Conservation (phyloP, 1,284 basidiomycete genomes). For the Pholiota adiposa region DNA sequence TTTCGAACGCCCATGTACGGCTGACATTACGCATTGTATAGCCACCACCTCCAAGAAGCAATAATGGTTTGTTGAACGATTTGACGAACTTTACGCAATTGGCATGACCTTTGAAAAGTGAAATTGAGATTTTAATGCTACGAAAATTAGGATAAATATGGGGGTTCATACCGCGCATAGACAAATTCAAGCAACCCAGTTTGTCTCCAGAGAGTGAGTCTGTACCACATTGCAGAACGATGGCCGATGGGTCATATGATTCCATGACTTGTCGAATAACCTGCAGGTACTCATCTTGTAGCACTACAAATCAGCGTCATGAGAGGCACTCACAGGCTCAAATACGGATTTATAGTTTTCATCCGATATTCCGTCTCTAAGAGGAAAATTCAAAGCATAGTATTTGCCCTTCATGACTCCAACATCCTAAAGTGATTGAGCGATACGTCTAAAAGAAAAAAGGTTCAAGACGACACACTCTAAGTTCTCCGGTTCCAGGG, state of each 20-base stretch:
- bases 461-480: conserved; percentile 52
- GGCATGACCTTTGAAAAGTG: conserved; percentile 73
- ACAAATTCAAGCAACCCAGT: conserved; percentile 95
- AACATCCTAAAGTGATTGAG: conserved; percentile 65
- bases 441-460: not conserved
- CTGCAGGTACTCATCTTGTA: conserved; percentile 46
- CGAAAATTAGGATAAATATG: not conserved
- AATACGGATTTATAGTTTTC: conserved; percentile 96
- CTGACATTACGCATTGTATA: conserved; percentile 99
- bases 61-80: conserved; percentile 90
- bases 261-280: conserved; percentile 96
- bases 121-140: not conserved
- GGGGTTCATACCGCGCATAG: conserved; percentile 79
- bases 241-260: conserved; percentile 92
- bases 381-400: conserved; percentile 93
- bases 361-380: conserved; percentile 96
- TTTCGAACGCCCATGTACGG: conserved; percentile 98
- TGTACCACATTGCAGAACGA: conserved; percentile 98
- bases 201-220: conserved; percentile 98
- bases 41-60: conserved; percentile 95
- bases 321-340: conserved; percentile 74
- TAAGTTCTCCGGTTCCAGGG: conserved; percentile 95
- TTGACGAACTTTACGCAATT: conserved; percentile 98
- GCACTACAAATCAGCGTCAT: not conserved
- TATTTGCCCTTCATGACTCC: conserved; percentile 93